Conservation (phyloP, 768 basidiomycete species). For the Butyriboletus loyo region DNA sequence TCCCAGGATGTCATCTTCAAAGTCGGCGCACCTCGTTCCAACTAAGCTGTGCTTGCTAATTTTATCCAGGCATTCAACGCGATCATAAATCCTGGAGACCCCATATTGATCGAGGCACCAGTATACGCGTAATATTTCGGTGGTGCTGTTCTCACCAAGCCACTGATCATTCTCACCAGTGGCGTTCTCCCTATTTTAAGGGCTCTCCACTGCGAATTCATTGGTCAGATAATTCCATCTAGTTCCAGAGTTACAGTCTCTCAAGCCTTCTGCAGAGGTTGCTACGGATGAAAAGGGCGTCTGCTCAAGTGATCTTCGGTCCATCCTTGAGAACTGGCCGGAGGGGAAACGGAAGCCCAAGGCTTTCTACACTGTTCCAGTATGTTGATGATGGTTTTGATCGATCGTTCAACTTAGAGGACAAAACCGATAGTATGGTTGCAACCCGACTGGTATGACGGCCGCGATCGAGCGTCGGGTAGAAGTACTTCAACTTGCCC, state of each 20-base stretch:
- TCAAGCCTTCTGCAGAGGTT: conserved; percentile 53
- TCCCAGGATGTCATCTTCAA: conserved; percentile 90
- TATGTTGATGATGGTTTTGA: conserved; percentile 31
- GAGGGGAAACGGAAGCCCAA: conserved; percentile 67
- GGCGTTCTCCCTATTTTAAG: conserved; percentile 66
- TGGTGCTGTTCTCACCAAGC: conserved; percentile 13
- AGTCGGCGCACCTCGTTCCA: conserved; percentile 37
- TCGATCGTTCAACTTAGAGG: conserved; percentile 2
- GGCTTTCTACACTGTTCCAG: conserved; percentile 78
- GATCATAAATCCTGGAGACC: conserved; percentile 75
- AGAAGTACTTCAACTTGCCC: conserved; percentile 68
- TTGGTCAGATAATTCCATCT: conserved; percentile 41
- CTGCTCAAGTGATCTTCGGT: conserved; percentile 52
- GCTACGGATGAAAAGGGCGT: conserved; percentile 75
- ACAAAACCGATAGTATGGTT: conserved; percentile 56
- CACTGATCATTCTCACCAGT: conserved; percentile 32
- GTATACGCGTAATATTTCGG: conserved; percentile 59
- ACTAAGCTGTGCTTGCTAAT: conserved; percentile 6
- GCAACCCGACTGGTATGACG: conserved; percentile 85
- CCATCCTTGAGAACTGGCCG: conserved; percentile 75
- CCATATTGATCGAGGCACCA: conserved; percentile 79
- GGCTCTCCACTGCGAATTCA: conserved; percentile 51
- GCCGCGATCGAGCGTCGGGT: conserved; percentile 64
- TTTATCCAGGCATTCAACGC: conserved; percentile 59
- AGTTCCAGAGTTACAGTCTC: not conserved